A percentile compares a stretch with the other conserved stretches of the same genome.
phyloP scores from a whole-genome alignment of 1,284 basidiomycete genomes.

The Rhodotorula sp. region DNA sequence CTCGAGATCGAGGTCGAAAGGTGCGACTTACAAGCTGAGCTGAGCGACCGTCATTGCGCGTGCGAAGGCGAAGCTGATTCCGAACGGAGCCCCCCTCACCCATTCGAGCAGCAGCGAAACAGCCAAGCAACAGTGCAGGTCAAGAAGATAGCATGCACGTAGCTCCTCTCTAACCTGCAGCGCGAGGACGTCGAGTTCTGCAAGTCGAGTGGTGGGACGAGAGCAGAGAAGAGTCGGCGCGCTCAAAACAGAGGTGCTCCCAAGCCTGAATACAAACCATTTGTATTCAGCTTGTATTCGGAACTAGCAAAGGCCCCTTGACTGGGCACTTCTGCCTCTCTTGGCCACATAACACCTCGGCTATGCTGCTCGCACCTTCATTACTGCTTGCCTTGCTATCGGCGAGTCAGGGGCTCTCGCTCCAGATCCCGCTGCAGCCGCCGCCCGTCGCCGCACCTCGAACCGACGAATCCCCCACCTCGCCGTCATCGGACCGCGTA shows the following conservation, averaged over 20 bases:
- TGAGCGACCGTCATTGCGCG: not conserved
- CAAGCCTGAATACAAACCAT: not conserved
- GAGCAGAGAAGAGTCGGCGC: not conserved
- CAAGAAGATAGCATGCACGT: no score
- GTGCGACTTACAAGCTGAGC: not conserved
- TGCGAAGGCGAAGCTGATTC: no score
- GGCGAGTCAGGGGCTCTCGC: constrained; percentile 6
- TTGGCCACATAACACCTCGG: not conserved
- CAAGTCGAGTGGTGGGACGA: not conserved
- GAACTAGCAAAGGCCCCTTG: not conserved
- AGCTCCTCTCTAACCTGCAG: not conserved
- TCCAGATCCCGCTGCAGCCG: constrained; percentile 31
- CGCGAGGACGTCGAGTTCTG: not conserved
- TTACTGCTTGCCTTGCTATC: not conserved
- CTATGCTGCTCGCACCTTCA: constrained; percentile 19
- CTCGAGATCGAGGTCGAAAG: no score
- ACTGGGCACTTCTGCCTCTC: not conserved
- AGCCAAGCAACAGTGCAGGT: not conserved
- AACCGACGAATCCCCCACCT: constrained; percentile 10
- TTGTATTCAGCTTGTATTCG: no score
- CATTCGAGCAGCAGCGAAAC: not conserved
- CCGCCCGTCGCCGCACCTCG: not conserved
- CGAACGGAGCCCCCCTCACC: no score
- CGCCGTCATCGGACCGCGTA: not conserved
- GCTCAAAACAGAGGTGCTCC: no score